Percentiles rank a stretch among this genome's conserved stretches.
phyloP scores from a whole-genome alignment of 208 protist genomes.

The Wallacemonas collosoma region DNA sequence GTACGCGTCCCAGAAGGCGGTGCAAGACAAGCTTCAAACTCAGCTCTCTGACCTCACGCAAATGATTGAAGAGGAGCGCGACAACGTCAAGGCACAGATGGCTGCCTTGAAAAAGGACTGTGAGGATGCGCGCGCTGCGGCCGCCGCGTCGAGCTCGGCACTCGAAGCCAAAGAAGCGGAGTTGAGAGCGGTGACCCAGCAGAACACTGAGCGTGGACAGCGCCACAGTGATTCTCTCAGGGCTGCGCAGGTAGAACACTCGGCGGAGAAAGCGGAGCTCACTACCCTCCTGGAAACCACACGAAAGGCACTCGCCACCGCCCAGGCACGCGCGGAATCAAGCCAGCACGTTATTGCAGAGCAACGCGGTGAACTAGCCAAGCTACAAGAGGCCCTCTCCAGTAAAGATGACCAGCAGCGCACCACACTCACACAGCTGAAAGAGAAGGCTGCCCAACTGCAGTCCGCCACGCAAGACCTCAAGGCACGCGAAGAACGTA shows the following conservation, averaged over 20 bases:
- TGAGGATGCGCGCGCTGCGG: neutral
- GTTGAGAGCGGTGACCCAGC: no score
- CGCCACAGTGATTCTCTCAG: no score
- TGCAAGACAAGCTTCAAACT: neutral
- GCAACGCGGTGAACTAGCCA: neutral
- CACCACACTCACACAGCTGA: constrained; percentile 11
- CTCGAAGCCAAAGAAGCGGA: no score
- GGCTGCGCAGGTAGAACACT: neutral
- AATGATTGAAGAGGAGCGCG: constrained; percentile 12
- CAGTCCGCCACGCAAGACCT: constrained; percentile 19
- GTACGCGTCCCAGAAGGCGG: neutral
- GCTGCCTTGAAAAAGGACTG: neutral
- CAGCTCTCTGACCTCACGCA: constrained; percentile 8
- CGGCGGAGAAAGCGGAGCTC: neutral
- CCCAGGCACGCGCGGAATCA: no score
- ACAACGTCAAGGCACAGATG: neutral
- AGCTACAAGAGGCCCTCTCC: constrained; percentile 17
- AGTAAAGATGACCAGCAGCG: constrained; percentile 17
- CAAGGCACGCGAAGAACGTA: neutral
- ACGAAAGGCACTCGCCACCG: neutral
- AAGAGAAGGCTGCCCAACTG: constrained; percentile 21
- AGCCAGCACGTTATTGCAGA: neutral
- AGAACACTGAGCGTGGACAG: no score
- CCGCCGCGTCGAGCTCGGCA: neutral
- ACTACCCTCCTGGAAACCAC: neutral